phyloP scores from a whole-genome alignment of 2,329 filamentous ascomycete genomes.

The Arachnomyces sp. region DNA sequence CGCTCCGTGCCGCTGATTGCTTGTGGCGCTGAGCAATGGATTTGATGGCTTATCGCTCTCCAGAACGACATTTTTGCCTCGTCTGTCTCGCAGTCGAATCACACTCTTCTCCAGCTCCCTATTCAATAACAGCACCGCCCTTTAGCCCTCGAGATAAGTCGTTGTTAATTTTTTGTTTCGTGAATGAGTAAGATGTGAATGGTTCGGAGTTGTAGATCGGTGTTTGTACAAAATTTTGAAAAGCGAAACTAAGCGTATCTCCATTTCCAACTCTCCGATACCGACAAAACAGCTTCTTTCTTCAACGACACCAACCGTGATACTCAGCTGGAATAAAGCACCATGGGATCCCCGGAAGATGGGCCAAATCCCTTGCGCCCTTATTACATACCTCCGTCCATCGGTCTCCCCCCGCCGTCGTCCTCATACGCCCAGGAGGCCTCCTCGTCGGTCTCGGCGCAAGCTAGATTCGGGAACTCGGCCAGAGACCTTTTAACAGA shows the following conservation, averaged over 20 bases:
- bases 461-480: constrained; percentile 47
- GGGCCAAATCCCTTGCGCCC: constrained; percentile 52
- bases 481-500: constrained; percentile 83
- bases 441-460: constrained; percentile 15
- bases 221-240: too few species aligned
- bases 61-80: constrained; percentile 4
- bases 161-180: not conserved
- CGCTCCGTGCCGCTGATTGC: constrained; percentile 3
- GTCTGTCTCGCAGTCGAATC: too few species aligned
- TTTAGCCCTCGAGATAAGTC: too few species aligned
- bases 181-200: not conserved
- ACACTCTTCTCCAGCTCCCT: too few species aligned
- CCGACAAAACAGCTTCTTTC: constrained; percentile 1
- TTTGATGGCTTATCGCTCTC: constrained; percentile 3
- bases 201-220: not conserved
- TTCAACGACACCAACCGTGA: constrained; percentile 2
- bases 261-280: not conserved
- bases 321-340: constrained; percentile 1
- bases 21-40: constrained; percentile 2
- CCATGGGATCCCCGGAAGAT: constrained; percentile 42
- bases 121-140: too few species aligned
- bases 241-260: not conserved
- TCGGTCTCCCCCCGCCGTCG: constrained; percentile 47
- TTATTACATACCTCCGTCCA: constrained; percentile 57
- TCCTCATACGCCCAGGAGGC: constrained; percentile 23